Conservation (phyloP, 2,329 filamentous ascomycete genomes). For the Xylaria sp. region DNA sequence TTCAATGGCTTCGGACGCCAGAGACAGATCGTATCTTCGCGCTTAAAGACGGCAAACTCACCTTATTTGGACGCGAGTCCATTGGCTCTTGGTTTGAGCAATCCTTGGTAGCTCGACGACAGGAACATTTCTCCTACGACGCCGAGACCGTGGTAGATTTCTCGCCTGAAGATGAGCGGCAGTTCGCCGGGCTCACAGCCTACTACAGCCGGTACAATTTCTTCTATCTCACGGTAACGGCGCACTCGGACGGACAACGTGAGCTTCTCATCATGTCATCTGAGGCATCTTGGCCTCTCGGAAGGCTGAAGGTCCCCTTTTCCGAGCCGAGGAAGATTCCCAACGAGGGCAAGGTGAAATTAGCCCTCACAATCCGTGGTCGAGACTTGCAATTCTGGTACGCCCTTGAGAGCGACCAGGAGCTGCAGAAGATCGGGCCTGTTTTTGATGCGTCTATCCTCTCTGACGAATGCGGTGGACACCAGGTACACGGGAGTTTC, state of each 20-base stretch:
- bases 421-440: slow-evolving; percentile 62
- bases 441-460: slow-evolving; percentile 69
- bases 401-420: slow-evolving; percentile 56
- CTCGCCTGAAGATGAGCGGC: slow-evolving; percentile 65
- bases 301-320: slow-evolving; percentile 58
- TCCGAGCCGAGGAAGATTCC: slow-evolving; percentile 61
- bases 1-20: slow-evolving; percentile 68
- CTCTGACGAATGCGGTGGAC: slow-evolving; percentile 72
- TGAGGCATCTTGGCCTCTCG: slow-evolving; percentile 66
- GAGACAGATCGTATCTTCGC: slow-evolving; percentile 65
- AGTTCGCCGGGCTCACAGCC: slow-evolving; percentile 69
- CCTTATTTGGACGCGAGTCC: slow-evolving; percentile 61
- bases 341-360: slow-evolving; percentile 63
- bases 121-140: slow-evolving; percentile 70
- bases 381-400: slow-evolving; percentile 67
- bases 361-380: slow-evolving; percentile 64
- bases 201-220: slow-evolving; percentile 75
- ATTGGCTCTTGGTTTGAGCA: slow-evolving; percentile 70
- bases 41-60: slow-evolving; percentile 55
- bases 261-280: slow-evolving; percentile 68
- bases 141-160: slow-evolving; percentile 67
- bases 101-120: slow-evolving; percentile 64
- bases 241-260: slow-evolving; percentile 64
- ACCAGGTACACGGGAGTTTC: slow-evolving; percentile 70
- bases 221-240: slow-evolving; percentile 71